Conservation (phyloP, 192 early-diverging fungal species). For the Coemansia sp. region DNA sequence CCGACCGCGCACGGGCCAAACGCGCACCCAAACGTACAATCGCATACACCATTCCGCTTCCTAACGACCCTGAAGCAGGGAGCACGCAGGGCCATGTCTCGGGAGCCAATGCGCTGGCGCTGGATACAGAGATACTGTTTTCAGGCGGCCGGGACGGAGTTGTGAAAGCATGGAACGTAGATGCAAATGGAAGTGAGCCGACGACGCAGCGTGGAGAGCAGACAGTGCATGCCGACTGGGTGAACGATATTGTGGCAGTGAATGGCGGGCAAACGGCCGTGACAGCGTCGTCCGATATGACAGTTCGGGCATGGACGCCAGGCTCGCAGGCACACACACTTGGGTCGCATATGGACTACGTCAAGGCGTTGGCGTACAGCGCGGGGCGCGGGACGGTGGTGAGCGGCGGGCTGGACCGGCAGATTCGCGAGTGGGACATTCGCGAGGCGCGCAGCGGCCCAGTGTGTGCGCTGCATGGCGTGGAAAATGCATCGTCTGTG, state of each 20-base stretch:
- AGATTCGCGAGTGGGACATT: slow-evolving; percentile 91
- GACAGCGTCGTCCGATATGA: slow-evolving; percentile 89
- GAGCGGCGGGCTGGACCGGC: slow-evolving; percentile 87
- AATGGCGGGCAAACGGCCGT: slow-evolving; percentile 59
- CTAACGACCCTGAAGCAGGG: slow-evolving; percentile 10
- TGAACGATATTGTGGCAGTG: slow-evolving; percentile 78
- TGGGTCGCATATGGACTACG: slow-evolving; percentile 89
- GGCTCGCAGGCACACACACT: slow-evolving; percentile 48
- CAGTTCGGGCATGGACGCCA: slow-evolving; percentile 69
- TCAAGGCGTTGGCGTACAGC: slow-evolving; percentile 85
- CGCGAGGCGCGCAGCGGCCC: slow-evolving; percentile 37
- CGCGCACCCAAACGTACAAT: slow-evolving; percentile 45
- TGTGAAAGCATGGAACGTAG: slow-evolving; percentile 82
- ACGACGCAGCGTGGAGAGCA: slow-evolving; percentile 62
- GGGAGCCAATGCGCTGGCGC: slow-evolving; percentile 83
- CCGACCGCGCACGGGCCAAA: slow-evolving; percentile 39
- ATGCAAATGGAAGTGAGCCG: slow-evolving; percentile 12
- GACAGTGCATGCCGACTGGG: slow-evolving; percentile 92
- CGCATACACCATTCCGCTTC: slow-evolving; percentile 50
- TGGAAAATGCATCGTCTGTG: slow-evolving; percentile 62
- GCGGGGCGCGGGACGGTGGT: slow-evolving; percentile 72
- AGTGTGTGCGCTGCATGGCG: slow-evolving; percentile 44
- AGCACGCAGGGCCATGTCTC: slow-evolving; percentile 65
- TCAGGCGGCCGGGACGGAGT: slow-evolving; percentile 87
- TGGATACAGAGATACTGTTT: slow-evolving; percentile 57